Evolutionary conservation across 352 stramenopile genomes (phyloP).

Genomic region (Pythium myriotylum): DNA sequence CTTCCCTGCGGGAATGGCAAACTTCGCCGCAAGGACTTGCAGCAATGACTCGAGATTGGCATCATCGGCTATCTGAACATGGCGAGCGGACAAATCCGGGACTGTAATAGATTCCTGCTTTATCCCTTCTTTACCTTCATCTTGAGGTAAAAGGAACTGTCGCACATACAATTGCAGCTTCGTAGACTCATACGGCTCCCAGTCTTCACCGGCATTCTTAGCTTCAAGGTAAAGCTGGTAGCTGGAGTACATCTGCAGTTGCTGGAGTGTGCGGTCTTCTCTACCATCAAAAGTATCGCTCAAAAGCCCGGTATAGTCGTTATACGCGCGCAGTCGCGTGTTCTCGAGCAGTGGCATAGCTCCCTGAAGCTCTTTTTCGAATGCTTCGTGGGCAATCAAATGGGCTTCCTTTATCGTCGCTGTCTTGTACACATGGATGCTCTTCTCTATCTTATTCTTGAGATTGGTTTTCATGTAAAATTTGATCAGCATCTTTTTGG

Average conservation of each 20-base stretch:
- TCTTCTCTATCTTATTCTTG: slow-evolving; percentile 69
- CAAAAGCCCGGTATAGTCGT: slow-evolving; percentile 74
- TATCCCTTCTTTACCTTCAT: slow-evolving; percentile 9
- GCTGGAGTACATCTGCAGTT: slow-evolving; percentile 67
- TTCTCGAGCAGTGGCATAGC: slow-evolving; percentile 55
- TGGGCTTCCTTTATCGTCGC: slow-evolving; percentile 62
- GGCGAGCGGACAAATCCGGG: slow-evolving; percentile 46
- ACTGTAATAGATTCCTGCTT: not conserved
- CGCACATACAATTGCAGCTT: slow-evolving; percentile 79
- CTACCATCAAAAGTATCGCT: slow-evolving; percentile 64
- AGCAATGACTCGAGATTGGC: slow-evolving; percentile 56
- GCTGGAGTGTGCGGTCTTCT: slow-evolving; percentile 54
- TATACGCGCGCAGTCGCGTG: slow-evolving; percentile 69
- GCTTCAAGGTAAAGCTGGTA: slow-evolving; percentile 76
- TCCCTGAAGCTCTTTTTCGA: slow-evolving; percentile 56
- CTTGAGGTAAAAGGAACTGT: slow-evolving; percentile 42
- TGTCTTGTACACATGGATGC: slow-evolving; percentile 77
- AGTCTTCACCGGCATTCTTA: slow-evolving; percentile 60
- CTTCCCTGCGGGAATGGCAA: slow-evolving; percentile 36
- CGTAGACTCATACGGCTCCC: slow-evolving; percentile 62
- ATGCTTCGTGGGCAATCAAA: slow-evolving; percentile 46
- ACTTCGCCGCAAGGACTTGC: slow-evolving; percentile 55
- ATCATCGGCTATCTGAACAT: slow-evolving; percentile 67
- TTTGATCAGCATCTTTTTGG: slow-evolving; percentile 77
- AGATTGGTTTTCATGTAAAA: slow-evolving; percentile 79